These are phyloP conservation scores for Sporothrix schenckii DNA, from an alignment of 2,329 filamentous ascomycete species.

Conservation along the genomic window DNA sequence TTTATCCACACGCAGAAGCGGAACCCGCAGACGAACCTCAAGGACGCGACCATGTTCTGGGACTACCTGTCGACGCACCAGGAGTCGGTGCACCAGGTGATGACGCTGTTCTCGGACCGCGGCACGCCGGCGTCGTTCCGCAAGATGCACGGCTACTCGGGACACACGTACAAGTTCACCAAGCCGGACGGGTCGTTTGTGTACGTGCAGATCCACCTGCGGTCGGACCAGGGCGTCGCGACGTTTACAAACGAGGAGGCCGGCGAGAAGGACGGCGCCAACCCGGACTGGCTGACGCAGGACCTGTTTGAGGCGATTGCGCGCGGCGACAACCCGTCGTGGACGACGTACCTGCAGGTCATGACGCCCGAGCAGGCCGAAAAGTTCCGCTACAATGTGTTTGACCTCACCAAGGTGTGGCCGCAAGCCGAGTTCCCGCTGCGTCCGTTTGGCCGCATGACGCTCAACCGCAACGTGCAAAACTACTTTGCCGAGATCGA, in stretches of 20 bases:
- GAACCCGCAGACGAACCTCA: constrained; percentile 70
- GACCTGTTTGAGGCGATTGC: constrained; percentile 68
- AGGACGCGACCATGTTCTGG: constrained; percentile 68
- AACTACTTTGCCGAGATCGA: constrained; percentile 74
- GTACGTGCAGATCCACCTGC: constrained; percentile 67
- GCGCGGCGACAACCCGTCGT: constrained; percentile 62
- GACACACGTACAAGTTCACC: constrained; percentile 68
- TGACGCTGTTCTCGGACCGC: constrained; percentile 67
- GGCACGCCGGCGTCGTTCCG: constrained; percentile 68
- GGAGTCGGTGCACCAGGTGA: constrained; percentile 65
- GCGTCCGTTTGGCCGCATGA: constrained; percentile 63
- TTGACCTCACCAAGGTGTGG: constrained; percentile 72
- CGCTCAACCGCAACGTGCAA: constrained; percentile 64
- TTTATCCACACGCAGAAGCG: constrained; percentile 80
- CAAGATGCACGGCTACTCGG: constrained; percentile 69
- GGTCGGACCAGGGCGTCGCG: constrained; percentile 64
- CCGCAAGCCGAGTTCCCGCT: constrained; percentile 65
- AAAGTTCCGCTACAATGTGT: constrained; percentile 64
- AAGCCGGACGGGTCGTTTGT: constrained; percentile 67
- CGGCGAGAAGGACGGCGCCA: constrained; percentile 54
- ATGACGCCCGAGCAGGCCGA: constrained; percentile 65
- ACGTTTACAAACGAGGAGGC: constrained; percentile 63
- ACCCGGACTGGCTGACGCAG: constrained; percentile 65
- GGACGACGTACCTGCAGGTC: constrained; percentile 66
- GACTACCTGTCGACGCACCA: constrained; percentile 61